Percentiles rank a stretch among this genome's conserved stretches.
These are phyloP conservation scores for Curvularia spicifera DNA, from an alignment of 2,329 filamentous ascomycete species.

Conservation along the genomic window DNA sequence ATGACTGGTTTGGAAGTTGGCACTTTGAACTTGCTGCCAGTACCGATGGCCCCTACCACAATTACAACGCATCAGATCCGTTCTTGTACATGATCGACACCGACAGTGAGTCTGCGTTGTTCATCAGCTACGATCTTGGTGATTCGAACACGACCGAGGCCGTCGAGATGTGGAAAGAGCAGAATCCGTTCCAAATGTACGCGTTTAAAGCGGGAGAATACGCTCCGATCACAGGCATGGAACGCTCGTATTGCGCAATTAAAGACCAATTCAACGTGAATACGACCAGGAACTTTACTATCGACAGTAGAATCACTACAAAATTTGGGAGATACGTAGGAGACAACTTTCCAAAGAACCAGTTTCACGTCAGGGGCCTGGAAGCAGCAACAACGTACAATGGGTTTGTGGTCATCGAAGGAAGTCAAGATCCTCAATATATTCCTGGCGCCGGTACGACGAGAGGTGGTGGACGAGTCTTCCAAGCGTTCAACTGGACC, in stretches of 20 bases:
- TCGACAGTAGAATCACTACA: constrained; percentile 72
- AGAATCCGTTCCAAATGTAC: constrained; percentile 73
- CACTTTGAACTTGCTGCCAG: constrained; percentile 84
- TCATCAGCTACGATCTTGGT: constrained; percentile 79
- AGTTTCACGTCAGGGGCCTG: constrained; percentile 82
- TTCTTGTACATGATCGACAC: constrained; percentile 83
- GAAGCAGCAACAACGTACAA: constrained; percentile 74
- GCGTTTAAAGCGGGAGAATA: constrained; percentile 67
- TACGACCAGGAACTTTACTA: constrained; percentile 61
- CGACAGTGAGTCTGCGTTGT: constrained; percentile 76
- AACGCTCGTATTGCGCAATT: constrained; percentile 83
- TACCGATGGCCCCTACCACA: constrained; percentile 77
- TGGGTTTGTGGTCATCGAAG: constrained; percentile 72
- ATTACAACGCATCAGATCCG: constrained; percentile 62
- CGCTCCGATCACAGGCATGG: constrained; percentile 68
- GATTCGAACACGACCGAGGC: constrained; percentile 55
- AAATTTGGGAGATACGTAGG: constrained; percentile 60
- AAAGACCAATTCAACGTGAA: constrained; percentile 69
- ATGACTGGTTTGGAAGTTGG: constrained; percentile 68
- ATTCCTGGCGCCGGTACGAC: constrained; percentile 51
- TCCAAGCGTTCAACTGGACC: constrained; percentile 71
- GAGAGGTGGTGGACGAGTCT: constrained; percentile 79
- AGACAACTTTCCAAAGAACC: constrained; percentile 72
- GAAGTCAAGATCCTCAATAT: constrained; percentile 61
- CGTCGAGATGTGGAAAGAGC: constrained; percentile 63